A percentile compares a stretch with the other conserved stretches of the same genome.
These are phyloP conservation scores for Ophiostoma piceae DNA, from an alignment of 2,329 filamentous ascomycete genomes.

Conservation along the genomic window DNA sequence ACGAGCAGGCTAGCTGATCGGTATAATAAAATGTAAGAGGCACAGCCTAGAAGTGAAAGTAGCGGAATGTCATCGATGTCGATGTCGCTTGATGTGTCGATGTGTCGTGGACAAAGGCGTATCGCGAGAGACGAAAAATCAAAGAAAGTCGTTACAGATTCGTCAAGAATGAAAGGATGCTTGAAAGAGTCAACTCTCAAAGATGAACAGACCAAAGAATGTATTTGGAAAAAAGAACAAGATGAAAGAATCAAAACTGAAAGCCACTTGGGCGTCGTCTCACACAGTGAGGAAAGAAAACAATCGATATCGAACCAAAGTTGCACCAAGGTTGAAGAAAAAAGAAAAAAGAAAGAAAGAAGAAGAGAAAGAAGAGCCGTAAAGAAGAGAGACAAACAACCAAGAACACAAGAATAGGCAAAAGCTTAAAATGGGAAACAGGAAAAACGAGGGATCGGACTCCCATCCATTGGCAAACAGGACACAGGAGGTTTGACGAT, in stretches of 20 bases:
- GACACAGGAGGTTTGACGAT: conserved; percentile 4
- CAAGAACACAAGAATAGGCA: conserved; percentile 22
- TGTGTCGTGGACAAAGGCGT: background rate
- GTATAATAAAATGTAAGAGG: conserved; percentile 12
- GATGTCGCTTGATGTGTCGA: background rate
- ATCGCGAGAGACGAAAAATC: conserved; percentile 4
- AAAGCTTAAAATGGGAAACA: conserved; percentile 10
- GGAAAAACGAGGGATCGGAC: conserved; percentile 17
- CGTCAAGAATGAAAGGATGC: conserved; percentile 18
- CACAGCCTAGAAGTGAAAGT: conserved; percentile 17
- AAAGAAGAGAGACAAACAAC: background rate
- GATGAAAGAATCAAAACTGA: conserved; percentile 17
- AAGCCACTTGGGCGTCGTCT: conserved; percentile 26
- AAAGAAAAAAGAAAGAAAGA: background rate
- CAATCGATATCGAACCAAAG: conserved; percentile 7
- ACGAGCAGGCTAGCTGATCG: background rate
- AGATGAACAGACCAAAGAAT: conserved; percentile 24
- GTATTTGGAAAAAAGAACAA: conserved; percentile 23
- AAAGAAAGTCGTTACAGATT: conserved; percentile 5
- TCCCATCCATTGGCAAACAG: background rate
- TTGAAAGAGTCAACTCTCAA: conserved; percentile 16
- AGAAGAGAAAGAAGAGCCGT: background rate
- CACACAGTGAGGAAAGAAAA: conserved; percentile 21
- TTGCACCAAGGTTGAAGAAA: background rate
- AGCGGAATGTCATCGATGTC: background rate